Evolutionary conservation across 139 green algal genomes (phyloP).

Genomic region (Picochlorum sp.): DNA sequence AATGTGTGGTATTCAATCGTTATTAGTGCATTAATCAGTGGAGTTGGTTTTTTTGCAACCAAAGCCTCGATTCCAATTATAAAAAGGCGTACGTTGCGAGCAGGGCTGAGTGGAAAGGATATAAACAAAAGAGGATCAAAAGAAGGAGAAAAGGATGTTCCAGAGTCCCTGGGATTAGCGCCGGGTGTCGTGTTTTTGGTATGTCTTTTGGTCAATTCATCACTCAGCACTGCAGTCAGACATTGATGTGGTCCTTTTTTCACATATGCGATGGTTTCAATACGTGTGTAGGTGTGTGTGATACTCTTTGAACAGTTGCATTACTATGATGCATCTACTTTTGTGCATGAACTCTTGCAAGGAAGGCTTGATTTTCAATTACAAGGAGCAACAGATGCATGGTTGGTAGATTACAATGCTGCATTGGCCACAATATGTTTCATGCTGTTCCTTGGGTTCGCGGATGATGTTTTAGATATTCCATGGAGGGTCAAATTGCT

Average conservation of each 20-base stretch:
- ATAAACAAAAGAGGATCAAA: slow-evolving; percentile 80
- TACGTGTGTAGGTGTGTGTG: slow-evolving; percentile 50
- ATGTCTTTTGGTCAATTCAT: not conserved
- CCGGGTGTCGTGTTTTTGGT: slow-evolving; percentile 81
- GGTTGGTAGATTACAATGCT: slow-evolving; percentile 97
- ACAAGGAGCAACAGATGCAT: slow-evolving; percentile 38
- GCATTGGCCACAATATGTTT: slow-evolving; percentile 92
- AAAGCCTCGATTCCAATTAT: slow-evolving; percentile 57
- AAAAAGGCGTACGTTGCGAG: slow-evolving; percentile 19
- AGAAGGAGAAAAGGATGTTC: slow-evolving; percentile 65
- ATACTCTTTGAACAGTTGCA: slow-evolving; percentile 89
- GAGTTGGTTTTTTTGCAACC: slow-evolving; percentile 55
- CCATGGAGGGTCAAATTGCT: slow-evolving; percentile 94
- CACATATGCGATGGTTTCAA: not conserved
- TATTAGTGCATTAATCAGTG: slow-evolving; percentile 34
- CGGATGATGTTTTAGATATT: slow-evolving; percentile 98
- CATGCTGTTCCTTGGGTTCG: slow-evolving; percentile 98
- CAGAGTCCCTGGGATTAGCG: slow-evolving; percentile 82
- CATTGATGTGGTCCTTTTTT: too few species aligned
- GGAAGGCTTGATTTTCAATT: not conserved
- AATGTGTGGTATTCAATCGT: slow-evolving; percentile 13
- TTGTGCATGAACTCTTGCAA: slow-evolving; percentile 14
- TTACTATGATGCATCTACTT: slow-evolving; percentile 62
- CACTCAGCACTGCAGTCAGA: not conserved
- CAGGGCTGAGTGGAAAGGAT: slow-evolving; percentile 75